Conservation (phyloP, 2,329 filamentous ascomycete genomes). For the Aureobasidium melanogenum region DNA sequence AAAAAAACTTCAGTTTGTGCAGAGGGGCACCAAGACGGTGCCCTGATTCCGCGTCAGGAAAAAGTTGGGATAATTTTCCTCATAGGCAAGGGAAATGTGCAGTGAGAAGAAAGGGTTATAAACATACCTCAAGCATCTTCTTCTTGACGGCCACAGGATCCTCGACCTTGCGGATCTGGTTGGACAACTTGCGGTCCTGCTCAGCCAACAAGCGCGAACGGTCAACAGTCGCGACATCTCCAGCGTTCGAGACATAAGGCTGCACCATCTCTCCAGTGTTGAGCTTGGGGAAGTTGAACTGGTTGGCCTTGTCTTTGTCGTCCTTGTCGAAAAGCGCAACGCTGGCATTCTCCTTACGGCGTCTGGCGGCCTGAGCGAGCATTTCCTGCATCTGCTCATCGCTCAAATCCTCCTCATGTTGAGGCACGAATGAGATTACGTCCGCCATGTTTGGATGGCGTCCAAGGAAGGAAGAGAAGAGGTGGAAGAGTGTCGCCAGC, state of each 20-base stretch:
- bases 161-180: constrained; percentile 44
- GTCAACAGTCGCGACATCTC: constrained; percentile 46
- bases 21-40: constrained; percentile 75
- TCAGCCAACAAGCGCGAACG: constrained; percentile 40
- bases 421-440: constrained; percentile 1
- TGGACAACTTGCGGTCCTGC: constrained; percentile 38
- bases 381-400: constrained; percentile 57
- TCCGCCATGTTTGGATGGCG: constrained; percentile 10
- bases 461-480: not conserved
- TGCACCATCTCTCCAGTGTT: constrained; percentile 38
- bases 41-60: constrained; percentile 63
- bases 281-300: constrained; percentile 43
- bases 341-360: constrained; percentile 40
- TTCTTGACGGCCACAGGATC: constrained; percentile 42
- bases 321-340: constrained; percentile 13
- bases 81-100: constrained; percentile 40
- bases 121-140: constrained; percentile 44
- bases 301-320: constrained; percentile 17
- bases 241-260: constrained; percentile 46
- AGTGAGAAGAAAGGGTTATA: constrained; percentile 17
- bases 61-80: constrained; percentile 67
- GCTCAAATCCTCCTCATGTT: constrained; percentile 40
- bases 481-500: not conserved
- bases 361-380: constrained; percentile 53
- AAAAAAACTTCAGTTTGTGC: constrained; percentile 55